Evolutionary conservation across 2,329 filamentous ascomycete genomes (phyloP), one percentile per base, ranked within the genome.

Genomic region (Colletotrichum melonis): DNA sequence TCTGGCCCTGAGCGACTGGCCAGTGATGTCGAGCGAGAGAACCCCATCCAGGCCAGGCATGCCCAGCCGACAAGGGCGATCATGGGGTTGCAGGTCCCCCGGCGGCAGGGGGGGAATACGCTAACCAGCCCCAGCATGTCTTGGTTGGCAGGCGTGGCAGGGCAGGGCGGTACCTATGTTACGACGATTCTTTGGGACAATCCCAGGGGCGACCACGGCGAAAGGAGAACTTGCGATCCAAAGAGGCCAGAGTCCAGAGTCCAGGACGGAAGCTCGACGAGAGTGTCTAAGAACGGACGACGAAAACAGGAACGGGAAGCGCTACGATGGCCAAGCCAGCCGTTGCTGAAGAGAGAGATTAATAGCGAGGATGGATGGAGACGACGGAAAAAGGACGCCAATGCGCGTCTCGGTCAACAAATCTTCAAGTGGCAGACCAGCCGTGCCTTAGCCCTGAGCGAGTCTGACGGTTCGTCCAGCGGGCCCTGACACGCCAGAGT

Each of bases 41-140:
- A 52, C 42, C 70, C 67, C 70, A 70, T 70, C 62, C 32, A 65
- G 70, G 70, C 62, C 32, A 65, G 70, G 67, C 70, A 70, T 70
- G 70, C 46, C 70, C 67, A 73, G 70, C 70, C 70, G 70, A 73
- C 54, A 60, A 35, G 56, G 55, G 67, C 67, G 67, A 73, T 73
- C 70, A 73, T 73, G 67, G 70, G 70, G 67, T 66, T 30, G 60
- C 67, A 73, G 67, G 60, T 49, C 32, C 24, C 63, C 30, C 69
- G 49, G 70, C 67, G 28, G 67, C 70, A 56, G 28, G 70, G 66
- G 59, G 30, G 30, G 26, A 54, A 46, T 62, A 70, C 42, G 67
- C 60, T 73, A 65, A 59, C 16, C 46, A 65, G 66, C 16, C 60
- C 67, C 30, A 26, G 70, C 30, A 69, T 65, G 67, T 70, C 67